Evolutionary conservation across 495 filamentous ascomycete species (phyloP), one percentile per base, ranked within the genome.

Genomic region (Lepidopterella palustris): DNA sequence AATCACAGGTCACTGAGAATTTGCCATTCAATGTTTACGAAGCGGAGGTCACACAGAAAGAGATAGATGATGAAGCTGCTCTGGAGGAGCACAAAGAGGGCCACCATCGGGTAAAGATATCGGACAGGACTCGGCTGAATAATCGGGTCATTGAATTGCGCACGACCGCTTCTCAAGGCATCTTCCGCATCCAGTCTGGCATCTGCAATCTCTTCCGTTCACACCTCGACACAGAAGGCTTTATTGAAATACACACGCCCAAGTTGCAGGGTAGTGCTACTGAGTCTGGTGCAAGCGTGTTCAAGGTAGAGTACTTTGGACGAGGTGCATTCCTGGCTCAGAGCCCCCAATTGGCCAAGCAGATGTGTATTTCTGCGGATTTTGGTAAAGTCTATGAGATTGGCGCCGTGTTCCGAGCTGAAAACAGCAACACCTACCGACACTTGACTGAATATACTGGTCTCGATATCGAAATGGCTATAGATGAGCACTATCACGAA

Each of bases 401-500:
- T 57, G 89, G 88, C 0, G 88, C 89, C 3, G 92, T 97, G 8
- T 98, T 96, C 84, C 82, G 92, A 70, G 93, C 93, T 0, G 93
- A 97, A 77, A 96, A 97, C 73, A 92, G 87, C 56, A 96, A 96
- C 70, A 98, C 93, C 0, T 90, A 95, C 68, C 80, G 93, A 53
- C 93, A 98, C 73, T 87, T 97, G 84, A 97, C 91, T 11, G 93
- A 96, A 78, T 98, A 96, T 75, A 90, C 89, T 45, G 93, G 93
- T 72, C 87, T 98, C 59, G 93, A 98, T 88, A 77, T 97, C 68
- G 93, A 97, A 71, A 97, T 96, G 88, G 90, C 90, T 32, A 96
- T 97, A 72, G 81, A 87, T 55, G 76, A 88, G 56, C 81, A 90
- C 74, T 97, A 97, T 76, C 83, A 88, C 70, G 93, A 98, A 72